Evolutionary conservation across 352 stramenopile genomes (phyloP), one percentile per base, ranked within the genome.

Genomic region (Phytophthora crassamura): DNA sequence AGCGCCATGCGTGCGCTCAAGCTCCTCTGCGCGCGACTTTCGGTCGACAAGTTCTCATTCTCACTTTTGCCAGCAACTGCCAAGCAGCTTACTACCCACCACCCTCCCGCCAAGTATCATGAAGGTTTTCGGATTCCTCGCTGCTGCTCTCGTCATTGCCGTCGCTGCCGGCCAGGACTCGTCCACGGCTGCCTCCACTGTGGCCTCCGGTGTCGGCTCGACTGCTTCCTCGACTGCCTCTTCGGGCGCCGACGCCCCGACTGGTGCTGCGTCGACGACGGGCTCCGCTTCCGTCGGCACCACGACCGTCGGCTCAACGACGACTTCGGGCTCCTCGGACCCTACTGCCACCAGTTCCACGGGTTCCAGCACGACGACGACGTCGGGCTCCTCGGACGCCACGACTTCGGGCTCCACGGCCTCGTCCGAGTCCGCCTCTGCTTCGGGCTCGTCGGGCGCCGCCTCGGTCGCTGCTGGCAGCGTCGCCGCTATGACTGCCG

Each of bases 81-180:
- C 69, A 65, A 78, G 61, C 55, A 75, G 64, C 63, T 64, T 75
- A 64, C 60, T 49, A 45, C 58, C 41, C 36, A 45, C 52, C 28
- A 28, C 34, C 32, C 49, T 25, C n/a, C 38, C 41, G 52, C 50
- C 46, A 57, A 77, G 49, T 61, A 75, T 65, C 62, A 75, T 80
- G 73, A 77, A 80, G 65, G 48, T 74, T 43, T 80, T 80, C 69
- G 51, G 67, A 25, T 68, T 78, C 69, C 58, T 78, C 53, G 65
- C 72, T 71, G 65, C 69, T 76, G 73, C 68, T 74, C 48, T 80
- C 45, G 45, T 74, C 65, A 64, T 80, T 52, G 73, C 66, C 40
- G 51, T 71, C 58, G 60, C 58, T 54, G 54, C 56, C 42, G 73
- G 25, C 36, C 65, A 78, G 49, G 66, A 69, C 39, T 50, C 61